Conservation (phyloP, 2,329 filamentous ascomycete genomes). For the Huntiella abstrusa region DNA sequence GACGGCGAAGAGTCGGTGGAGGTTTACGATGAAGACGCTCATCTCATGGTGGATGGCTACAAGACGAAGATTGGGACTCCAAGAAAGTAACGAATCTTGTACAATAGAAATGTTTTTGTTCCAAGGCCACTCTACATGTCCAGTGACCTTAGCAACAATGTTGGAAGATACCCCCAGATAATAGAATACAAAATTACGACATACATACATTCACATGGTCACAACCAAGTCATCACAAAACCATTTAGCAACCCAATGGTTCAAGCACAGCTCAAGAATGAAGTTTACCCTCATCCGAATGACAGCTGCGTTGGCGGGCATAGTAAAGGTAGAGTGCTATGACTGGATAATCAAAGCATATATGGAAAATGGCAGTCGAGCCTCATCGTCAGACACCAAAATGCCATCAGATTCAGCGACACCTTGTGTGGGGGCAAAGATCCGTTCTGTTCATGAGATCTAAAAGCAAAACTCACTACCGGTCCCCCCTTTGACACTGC, state of each 20-base stretch:
- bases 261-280: not conserved
- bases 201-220: no score
- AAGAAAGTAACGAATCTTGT: not conserved
- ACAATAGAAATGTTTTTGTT: no score
- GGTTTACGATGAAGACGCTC: conserved; percentile 4
- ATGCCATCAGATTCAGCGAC: conserved; percentile 60
- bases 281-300: not conserved
- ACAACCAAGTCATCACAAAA: no score
- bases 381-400: conserved; percentile 42
- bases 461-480: conserved; percentile 36
- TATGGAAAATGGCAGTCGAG: conserved; percentile 67
- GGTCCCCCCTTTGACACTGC: conserved; percentile 34
- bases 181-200: no score
- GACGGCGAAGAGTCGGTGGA: not conserved
- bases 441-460: conserved; percentile 36
- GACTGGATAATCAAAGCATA: not conserved
- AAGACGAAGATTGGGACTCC: conserved; percentile 3
- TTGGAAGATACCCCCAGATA: no score
- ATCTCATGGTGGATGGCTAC: conserved; percentile 11
- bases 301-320: not conserved
- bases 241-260: no score
- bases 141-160: no score
- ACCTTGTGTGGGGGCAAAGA: conserved; percentile 51
- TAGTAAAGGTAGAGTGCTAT: conserved; percentile 3
- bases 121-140: no score